Evolutionary conservation across 495 filamentous ascomycete species (phyloP), one percentile per base, ranked within the genome.

Genomic region (Clohesyomyces aquaticus): DNA sequence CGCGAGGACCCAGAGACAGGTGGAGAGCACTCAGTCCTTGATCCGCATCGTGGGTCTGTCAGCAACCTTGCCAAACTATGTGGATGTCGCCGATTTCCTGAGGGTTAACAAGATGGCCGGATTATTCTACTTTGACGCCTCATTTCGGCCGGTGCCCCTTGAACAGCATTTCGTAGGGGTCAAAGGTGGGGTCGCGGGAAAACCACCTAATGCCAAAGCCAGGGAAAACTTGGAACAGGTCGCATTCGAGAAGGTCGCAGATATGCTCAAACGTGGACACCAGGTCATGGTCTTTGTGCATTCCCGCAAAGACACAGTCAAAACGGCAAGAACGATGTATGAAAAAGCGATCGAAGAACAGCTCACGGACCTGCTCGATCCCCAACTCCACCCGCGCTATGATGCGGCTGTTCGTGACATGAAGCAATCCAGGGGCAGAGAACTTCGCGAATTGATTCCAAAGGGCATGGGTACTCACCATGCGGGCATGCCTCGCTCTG

Each of bases 231-330:
- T 99, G 55, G 94, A 99, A 69, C 77, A 77, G 26, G 86, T 88
- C 12, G 84, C 91, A 0, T 98, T 91, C 73, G 91, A 97, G 63
- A 99, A 99, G 74, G 93, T 96, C n/a, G 87, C 85, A 59, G 89
- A 89, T 45, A 97, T 97, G 94, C 79, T 98, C 10, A 83, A 88
- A 68, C 77, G 79, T 57, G 91, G 88, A 10, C 92, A 99, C 66
- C 94, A 99, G 71, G 84, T 98, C 53, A 99, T 99, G 94, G 93
- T 99, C 0, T 98, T 99, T 75, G 94, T 99, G 1, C 94, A 99
- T 73, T 96, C 93, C 1, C 84, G 94, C 22, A 94, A 95, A 74
- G 95, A 99, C 70, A 99, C 94, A 0, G 82, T 96, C 42, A 82
- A 85, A 52, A 96, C 93, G 0, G 93, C 94, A 22, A 89, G 88